Base-by-base conservation (phyloP, 139 green algal species). In the Ettlia oleoabundans region DNA sequence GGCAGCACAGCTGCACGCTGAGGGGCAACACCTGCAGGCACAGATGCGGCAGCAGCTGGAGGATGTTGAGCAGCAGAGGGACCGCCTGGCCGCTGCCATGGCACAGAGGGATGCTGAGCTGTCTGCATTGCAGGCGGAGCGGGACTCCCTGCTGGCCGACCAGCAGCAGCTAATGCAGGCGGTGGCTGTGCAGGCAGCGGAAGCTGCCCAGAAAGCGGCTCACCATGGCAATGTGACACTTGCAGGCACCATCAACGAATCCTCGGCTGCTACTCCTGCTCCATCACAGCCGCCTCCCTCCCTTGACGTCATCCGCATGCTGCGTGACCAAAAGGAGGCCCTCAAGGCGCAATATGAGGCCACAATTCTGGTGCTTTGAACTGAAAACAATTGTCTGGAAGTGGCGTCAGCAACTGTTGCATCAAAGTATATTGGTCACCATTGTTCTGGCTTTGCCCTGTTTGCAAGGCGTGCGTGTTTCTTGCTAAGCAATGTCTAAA, bases 311-410 rank as follows among this genome's bases (percentile, higher is more conserved):
- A 24, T 35, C 33, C 33, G 35, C 30, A n/a, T 82, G 61, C 55
- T 81, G 75, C 61, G 61, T 8, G 76, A 74, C 76, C 76, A 74
- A 62, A 42, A 61, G n/a, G 61, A 82, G 33, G 61, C 62, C 22
- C 32, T 82, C n/a, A 43, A 35, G 61, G 76, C 76, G 28, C 76
- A 82, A 41, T 62, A 74, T 28, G 76, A 82, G 41, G 76, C 76
- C 1, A 51, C 76, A 4, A 1, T 65, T 18, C 21, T 58, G 76
- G 76, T 82, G 62, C 3, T 51, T 4, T 4, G 66, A 37, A 8
- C 22, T 30, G 26, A 8, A 5, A 42, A 42, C 10, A n/a, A n/a
- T n/a, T n/a, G n/a, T n/a, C n/a, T n/a, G n/a, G n/a, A n/a, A n/a
- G n/a, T n/a, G 47, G 35, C 10, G 65, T 3, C 65, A 24, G 37